phyloP scores from a whole-genome alignment of 768 basidiomycete species.

The Rhodosporidiobolus odoratus region DNA sequence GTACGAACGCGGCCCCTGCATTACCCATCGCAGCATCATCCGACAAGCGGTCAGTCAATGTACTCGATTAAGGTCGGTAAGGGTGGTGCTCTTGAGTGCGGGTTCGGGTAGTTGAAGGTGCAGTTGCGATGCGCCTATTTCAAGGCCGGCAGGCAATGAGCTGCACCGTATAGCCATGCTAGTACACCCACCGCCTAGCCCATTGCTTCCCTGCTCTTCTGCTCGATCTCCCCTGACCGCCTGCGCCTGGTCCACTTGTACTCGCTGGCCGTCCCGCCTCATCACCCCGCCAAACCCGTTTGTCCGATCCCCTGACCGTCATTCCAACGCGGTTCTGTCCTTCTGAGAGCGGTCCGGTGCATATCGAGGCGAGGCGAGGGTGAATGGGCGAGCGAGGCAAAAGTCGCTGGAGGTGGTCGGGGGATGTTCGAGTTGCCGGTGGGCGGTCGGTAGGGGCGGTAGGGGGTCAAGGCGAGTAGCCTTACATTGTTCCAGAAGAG shows the following conservation, averaged over 20 bases:
- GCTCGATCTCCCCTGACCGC: no score
- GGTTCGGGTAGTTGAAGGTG: no score
- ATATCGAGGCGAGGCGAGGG: neutral
- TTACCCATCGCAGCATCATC: no score
- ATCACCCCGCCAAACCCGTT: no score
- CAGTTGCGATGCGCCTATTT: no score
- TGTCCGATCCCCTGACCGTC: no score
- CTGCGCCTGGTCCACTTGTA: no score
- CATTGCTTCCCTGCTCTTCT: no score
- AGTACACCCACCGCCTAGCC: no score
- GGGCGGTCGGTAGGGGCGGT: neutral
- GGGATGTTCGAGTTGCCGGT: neutral
- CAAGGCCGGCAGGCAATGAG: no score
- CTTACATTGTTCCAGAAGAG: slow-evolving; percentile 19
- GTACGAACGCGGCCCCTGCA: slow-evolving; percentile 95
- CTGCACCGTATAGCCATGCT: no score
- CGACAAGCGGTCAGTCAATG: neutral
- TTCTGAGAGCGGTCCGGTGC: neutral
- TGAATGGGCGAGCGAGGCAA: neutral
- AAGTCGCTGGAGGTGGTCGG: neutral
- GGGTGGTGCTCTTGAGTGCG: neutral
- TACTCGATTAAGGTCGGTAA: neutral
- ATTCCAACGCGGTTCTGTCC: neutral
- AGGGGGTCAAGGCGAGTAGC: neutral
- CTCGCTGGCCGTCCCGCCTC: no score